phyloP scores from a whole-genome alignment of 2,329 filamentous ascomycete species.

The Colletotrichum melonis region DNA sequence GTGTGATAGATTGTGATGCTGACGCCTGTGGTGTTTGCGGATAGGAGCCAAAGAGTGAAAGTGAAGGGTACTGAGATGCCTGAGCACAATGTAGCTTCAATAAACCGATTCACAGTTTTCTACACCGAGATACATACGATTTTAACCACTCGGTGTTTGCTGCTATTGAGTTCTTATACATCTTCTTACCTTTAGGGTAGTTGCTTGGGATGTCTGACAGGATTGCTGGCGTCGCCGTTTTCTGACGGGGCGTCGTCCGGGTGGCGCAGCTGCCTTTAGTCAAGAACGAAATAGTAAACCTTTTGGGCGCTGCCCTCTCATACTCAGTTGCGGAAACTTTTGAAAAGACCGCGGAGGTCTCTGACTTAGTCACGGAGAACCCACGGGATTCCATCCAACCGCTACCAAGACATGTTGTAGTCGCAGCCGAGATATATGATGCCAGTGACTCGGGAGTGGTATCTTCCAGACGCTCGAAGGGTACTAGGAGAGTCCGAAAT shows the following conservation, averaged over 20 bases:
- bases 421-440: not conserved
- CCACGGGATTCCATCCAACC: too few species aligned
- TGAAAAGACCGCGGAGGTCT: not conserved
- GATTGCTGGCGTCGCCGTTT: not conserved
- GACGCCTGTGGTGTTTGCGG: not conserved
- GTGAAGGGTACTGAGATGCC: not conserved
- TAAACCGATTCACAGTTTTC: not conserved
- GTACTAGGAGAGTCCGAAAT: not conserved
- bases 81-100: not conserved
- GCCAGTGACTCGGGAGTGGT: not conserved
- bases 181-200: not conserved
- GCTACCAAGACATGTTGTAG: not conserved
- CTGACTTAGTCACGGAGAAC: not conserved
- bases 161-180: not conserved
- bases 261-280: not conserved
- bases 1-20: not conserved
- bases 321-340: not conserved
- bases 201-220: not conserved
- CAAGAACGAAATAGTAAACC: not conserved
- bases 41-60: not conserved
- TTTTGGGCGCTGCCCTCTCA: too few species aligned
- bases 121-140: not conserved
- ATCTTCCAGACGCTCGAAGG: not conserved
- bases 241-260: not conserved
- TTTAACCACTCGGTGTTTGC: not conserved